These are phyloP conservation scores for Sporothrix protearum DNA, from an alignment of 2,329 filamentous ascomycete species.

Conservation along the genomic window DNA sequence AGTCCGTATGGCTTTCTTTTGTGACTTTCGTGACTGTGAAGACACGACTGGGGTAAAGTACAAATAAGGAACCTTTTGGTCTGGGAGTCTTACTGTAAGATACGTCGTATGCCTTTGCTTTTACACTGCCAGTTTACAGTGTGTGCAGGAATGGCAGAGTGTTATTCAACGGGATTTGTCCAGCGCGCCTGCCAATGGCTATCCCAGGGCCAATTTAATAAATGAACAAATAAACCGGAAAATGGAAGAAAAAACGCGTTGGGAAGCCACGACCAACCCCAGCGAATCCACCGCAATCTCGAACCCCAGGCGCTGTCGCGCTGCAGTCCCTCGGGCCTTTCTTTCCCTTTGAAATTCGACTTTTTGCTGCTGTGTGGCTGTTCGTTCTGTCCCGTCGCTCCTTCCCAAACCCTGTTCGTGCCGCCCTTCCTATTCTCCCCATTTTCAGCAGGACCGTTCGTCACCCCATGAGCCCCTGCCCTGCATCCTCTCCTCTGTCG, in stretches of 20 bases:
- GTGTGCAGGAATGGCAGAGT: not conserved
- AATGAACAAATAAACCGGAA: not conserved
- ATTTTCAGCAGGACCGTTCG: not conserved
- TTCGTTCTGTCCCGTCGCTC: not conserved
- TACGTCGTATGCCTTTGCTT: too few relatives aligned
- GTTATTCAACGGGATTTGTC: not conserved
- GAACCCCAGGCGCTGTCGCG: slow-evolving; percentile 1
- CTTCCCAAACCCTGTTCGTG: not conserved
- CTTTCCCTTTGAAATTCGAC: not conserved
- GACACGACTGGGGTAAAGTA: not conserved
- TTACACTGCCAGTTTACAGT: not conserved
- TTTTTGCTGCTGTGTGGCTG: not conserved
- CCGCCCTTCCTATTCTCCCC: not conserved
- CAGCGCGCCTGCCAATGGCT: not conserved
- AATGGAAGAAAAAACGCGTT: slow-evolving; percentile 12
- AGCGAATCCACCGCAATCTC: slow-evolving; percentile 17
- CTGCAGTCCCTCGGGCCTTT: not conserved
- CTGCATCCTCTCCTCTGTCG: slow-evolving; percentile 17
- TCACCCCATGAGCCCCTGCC: slow-evolving; percentile 3
- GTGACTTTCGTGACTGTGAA: not conserved
- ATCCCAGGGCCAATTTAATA: not conserved
- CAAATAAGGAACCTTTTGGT: not conserved
- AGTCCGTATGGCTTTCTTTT: not conserved
- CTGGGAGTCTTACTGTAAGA: not conserved
- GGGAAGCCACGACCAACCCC: slow-evolving; percentile 2